Conservation (phyloP, 192 early-diverging fungal species). For the Coemansia sp. region DNA sequence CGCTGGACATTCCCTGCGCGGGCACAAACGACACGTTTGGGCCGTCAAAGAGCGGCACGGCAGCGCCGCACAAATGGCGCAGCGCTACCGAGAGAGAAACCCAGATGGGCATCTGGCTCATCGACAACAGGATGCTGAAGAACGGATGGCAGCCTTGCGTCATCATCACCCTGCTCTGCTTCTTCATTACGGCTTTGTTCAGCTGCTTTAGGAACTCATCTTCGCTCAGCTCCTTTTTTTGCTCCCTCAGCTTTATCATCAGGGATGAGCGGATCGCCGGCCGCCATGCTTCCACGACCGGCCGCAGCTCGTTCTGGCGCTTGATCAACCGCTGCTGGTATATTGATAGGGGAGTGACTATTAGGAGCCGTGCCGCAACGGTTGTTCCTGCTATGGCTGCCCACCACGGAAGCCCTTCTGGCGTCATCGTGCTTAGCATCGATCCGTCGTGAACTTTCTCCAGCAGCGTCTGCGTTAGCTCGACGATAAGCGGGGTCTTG, state of each 20-base stretch:
- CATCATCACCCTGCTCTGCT: slow-evolving; percentile 31
- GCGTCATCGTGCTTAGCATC: slow-evolving; percentile 1
- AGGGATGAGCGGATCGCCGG: slow-evolving; percentile 6
- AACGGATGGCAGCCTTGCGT: slow-evolving; percentile 42
- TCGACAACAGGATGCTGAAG: slow-evolving; percentile 19
- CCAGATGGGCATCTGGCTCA: slow-evolving; percentile 46
- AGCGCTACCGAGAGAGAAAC: slow-evolving; percentile 27
- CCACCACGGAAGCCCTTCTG: slow-evolving; percentile 36
- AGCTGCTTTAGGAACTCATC: slow-evolving; percentile 9
- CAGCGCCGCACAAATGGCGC: slow-evolving; percentile 31
- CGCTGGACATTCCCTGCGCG: slow-evolving; percentile 26
- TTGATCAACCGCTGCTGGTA: slow-evolving; percentile 24
- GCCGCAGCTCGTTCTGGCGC: slow-evolving; percentile 3
- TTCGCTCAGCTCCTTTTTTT: slow-evolving; percentile 1
- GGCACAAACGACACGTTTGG: not conserved
- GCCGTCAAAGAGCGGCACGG: slow-evolving; percentile 5
- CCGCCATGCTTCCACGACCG: slow-evolving; percentile 13
- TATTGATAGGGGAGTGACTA: slow-evolving; percentile 22
- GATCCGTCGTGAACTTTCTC: slow-evolving; percentile 34
- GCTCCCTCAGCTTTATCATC: slow-evolving; percentile 6
- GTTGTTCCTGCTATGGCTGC: slow-evolving; percentile 26
- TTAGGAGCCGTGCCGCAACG: slow-evolving; percentile 8
- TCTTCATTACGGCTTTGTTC: slow-evolving; percentile 3
- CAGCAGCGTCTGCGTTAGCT: slow-evolving; percentile 17
- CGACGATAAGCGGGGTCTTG: slow-evolving; percentile 11